These are phyloP conservation scores for Epichloe festucae DNA, from an alignment of 2,329 filamentous ascomycete genomes.

Conservation along the genomic window DNA sequence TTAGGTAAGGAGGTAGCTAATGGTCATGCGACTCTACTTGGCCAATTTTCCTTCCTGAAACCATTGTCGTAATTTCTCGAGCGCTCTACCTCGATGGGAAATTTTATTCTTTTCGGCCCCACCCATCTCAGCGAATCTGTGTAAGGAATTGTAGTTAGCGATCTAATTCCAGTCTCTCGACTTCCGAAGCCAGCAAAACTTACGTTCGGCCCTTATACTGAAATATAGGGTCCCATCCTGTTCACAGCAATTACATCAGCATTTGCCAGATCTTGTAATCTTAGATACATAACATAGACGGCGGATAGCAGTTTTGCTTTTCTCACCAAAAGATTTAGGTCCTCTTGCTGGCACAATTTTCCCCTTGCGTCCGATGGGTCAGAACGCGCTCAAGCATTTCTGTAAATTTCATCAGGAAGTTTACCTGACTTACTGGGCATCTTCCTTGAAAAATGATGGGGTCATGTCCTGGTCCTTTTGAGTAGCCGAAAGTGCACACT, in stretches of 20 bases:
- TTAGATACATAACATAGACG: neutral
- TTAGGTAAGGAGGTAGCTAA: neutral
- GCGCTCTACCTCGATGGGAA: constrained; percentile 79
- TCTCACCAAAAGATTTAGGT: constrained; percentile 66
- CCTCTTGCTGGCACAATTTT: constrained; percentile 79
- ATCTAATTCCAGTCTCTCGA: neutral
- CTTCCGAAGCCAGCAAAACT: constrained; percentile 17
- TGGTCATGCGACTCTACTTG: neutral
- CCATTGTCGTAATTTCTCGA: constrained; percentile 78
- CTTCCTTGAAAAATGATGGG: constrained; percentile 84
- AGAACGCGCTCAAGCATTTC: neutral
- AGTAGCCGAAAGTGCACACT: constrained; percentile 93
- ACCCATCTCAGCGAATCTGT: constrained; percentile 84
- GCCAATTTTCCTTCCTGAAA: constrained; percentile 24
- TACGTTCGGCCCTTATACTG: constrained; percentile 82
- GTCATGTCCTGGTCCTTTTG: constrained; percentile 68
- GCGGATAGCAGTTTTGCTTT: neutral
- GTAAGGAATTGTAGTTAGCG: neutral
- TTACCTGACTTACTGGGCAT: constrained; percentile 49
- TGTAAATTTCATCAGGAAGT: neutral
- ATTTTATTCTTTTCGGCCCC: constrained; percentile 79
- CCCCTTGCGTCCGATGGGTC: constrained; percentile 27
- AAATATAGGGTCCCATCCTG: constrained; percentile 94
- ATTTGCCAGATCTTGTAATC: neutral
- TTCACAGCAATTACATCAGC: neutral